Conservation (phyloP, 306 rosid species). For the Quercus mongolica region DNA sequence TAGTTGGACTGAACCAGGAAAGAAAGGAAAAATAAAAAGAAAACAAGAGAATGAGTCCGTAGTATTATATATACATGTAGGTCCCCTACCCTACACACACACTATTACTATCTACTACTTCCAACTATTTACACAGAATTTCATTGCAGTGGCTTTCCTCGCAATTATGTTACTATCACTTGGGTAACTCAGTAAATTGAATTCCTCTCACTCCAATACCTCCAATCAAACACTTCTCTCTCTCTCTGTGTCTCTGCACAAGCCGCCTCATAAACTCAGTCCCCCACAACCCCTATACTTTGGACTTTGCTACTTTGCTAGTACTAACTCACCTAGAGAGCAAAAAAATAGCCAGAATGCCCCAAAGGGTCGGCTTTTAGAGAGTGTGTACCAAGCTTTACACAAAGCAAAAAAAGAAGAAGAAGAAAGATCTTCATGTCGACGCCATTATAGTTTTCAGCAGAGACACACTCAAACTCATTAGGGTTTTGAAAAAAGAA, state of each 20-base stretch:
- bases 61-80: background rate
- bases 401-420: background rate
- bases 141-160: slow-evolving; percentile 9
- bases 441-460: slow-evolving; percentile 39
- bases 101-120: background rate
- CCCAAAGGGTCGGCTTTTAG: slow-evolving; percentile 49
- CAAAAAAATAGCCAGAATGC: slow-evolving; percentile 11
- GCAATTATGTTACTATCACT: background rate
- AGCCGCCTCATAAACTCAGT: slow-evolving; percentile 74
- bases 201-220: background rate
- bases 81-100: background rate
- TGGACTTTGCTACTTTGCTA: background rate
- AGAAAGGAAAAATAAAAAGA: too few species aligned
- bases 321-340: slow-evolving; percentile 5
- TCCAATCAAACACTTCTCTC: slow-evolving; percentile 35
- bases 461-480: background rate
- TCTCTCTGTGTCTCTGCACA: slow-evolving; percentile 20
- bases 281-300: background rate
- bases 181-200: slow-evolving; percentile 35
- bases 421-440: slow-evolving; percentile 27
- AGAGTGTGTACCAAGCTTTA: slow-evolving; percentile 20
- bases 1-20: background rate
- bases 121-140: background rate
- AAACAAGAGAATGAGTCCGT: too few species aligned
- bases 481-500: slow-evolving; percentile 23